These are phyloP conservation scores for Mycena citricolor DNA, from an alignment of 1,284 basidiomycete genomes.

Conservation along the genomic window DNA sequence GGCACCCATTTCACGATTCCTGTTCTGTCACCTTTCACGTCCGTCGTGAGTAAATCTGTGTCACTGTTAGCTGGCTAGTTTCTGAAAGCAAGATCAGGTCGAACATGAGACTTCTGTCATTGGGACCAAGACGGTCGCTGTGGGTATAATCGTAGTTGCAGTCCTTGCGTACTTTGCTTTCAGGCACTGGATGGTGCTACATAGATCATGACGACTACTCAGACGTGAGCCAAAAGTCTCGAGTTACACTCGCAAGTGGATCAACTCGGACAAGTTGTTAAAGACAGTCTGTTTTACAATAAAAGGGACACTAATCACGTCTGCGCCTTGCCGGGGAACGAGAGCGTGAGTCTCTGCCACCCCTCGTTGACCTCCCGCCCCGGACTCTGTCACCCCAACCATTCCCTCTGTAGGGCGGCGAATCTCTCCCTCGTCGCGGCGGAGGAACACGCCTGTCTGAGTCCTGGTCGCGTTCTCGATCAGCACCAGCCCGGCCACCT, in stretches of 20 bases:
- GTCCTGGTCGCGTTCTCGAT: conserved; percentile 35
- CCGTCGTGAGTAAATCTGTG: conserved; percentile 48
- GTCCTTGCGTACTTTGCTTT: conserved; percentile 41
- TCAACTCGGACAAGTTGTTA: too few relatives aligned
- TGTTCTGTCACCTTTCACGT: conserved; percentile 66
- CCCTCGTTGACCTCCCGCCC: conserved; percentile 27
- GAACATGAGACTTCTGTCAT: conserved; percentile 62
- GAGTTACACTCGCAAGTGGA: too few relatives aligned
- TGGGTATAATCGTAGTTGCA: conserved; percentile 38
- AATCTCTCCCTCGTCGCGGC: conserved; percentile 43
- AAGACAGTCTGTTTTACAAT: too few relatives aligned
- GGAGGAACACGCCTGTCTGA: conserved; percentile 41
- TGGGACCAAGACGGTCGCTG: conserved; percentile 42
- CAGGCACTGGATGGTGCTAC: conserved; percentile 34
- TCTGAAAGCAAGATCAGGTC: conserved; percentile 46
- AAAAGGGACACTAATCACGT: conserved; percentile 14
- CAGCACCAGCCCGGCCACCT: conserved; percentile 41
- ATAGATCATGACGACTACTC: too few relatives aligned
- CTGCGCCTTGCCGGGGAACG: conserved; percentile 29
- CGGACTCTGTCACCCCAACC: conserved; percentile 41
- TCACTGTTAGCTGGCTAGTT: not conserved
- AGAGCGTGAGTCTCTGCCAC: conserved; percentile 37
- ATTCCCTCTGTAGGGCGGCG: conserved; percentile 41
- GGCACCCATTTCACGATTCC: conserved; percentile 67
- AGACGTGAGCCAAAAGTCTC: too few relatives aligned